phyloP scores from a whole-genome alignment of 2,329 filamentous ascomycete genomes.

The Alternaria alternata region DNA sequence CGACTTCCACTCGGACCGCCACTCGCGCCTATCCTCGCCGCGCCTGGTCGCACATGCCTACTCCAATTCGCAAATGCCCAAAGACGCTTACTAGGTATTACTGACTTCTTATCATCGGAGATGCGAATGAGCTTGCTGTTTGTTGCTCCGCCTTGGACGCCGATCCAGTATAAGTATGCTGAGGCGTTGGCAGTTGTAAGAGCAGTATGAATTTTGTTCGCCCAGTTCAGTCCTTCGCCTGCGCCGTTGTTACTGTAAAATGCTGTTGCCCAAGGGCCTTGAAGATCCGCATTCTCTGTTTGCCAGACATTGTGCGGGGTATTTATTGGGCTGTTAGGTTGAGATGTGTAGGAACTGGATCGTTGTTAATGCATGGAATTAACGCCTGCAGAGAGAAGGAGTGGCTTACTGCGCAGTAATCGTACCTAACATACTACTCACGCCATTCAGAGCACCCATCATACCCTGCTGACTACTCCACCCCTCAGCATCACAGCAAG shows the following conservation, averaged over 20 bases:
- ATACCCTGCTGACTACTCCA: conserved; percentile 48
- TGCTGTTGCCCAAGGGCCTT: conserved; percentile 47
- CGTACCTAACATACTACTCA: conserved; percentile 28
- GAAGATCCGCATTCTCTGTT: conserved; percentile 61
- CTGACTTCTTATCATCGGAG: conserved; percentile 42
- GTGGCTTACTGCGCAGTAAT: conserved; percentile 37
- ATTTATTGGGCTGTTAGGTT: conserved; percentile 31
- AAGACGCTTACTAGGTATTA: conserved; percentile 47
- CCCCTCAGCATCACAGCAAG: conserved; percentile 57
- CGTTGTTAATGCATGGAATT: neutral
- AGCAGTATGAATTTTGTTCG: conserved; percentile 61
- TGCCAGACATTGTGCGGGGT: conserved; percentile 60
- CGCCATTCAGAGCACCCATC: conserved; percentile 25
- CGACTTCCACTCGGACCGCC: conserved; percentile 41
- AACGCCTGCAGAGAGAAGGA: neutral
- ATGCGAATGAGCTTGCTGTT: conserved; percentile 50
- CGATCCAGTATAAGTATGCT: conserved; percentile 66
- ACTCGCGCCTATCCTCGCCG: conserved; percentile 46
- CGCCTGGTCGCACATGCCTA: conserved; percentile 51
- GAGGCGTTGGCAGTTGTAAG: conserved; percentile 58
- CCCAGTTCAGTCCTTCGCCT: conserved; percentile 65
- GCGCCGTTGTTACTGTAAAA: conserved; percentile 59
- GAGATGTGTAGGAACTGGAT: conserved; percentile 29
- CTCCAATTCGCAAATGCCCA: conserved; percentile 55
- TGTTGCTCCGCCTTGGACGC: conserved; percentile 51